Percentiles rank a stretch among this genome's conserved stretches.
phyloP scores from a whole-genome alignment of 2,329 filamentous ascomycete species.

The Apiospora hydei region DNA sequence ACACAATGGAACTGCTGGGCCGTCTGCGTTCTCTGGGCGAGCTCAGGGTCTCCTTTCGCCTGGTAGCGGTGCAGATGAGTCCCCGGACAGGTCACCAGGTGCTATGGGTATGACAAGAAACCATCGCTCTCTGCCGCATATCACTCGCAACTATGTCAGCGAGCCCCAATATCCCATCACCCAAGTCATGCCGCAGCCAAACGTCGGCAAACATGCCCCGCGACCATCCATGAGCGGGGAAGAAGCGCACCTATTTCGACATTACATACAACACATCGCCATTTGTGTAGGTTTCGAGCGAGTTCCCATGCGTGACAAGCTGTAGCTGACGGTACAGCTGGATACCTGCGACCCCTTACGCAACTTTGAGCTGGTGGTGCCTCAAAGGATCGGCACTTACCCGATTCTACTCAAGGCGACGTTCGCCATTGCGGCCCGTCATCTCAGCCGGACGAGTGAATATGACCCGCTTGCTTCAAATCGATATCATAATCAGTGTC shows the following conservation, averaged over 20 bases:
- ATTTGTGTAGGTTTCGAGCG: constrained; percentile 41
- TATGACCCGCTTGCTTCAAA: constrained; percentile 59
- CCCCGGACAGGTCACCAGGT: background rate
- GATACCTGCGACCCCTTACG: constrained; percentile 43
- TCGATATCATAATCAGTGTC: constrained; percentile 60
- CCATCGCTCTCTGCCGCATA: background rate
- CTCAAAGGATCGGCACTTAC: constrained; percentile 57
- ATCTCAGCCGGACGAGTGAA: constrained; percentile 56
- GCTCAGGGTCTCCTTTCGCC: constrained; percentile 5
- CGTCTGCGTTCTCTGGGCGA: background rate
- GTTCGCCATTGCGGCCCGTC: constrained; percentile 61
- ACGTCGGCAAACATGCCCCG: constrained; percentile 28
- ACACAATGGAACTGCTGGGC: background rate
- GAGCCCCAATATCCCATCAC: constrained; percentile 9
- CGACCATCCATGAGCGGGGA: constrained; percentile 40
- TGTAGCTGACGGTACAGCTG: constrained; percentile 36
- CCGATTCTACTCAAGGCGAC: constrained; percentile 64
- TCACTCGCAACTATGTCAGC: background rate
- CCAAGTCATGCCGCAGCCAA: constrained; percentile 10
- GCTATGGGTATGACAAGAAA: background rate
- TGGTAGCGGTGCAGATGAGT: constrained; percentile 7
- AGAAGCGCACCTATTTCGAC: constrained; percentile 44
- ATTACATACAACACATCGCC: constrained; percentile 46
- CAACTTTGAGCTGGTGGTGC: constrained; percentile 62
- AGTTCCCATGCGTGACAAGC: background rate